These are phyloP conservation scores for Phyllosticta ampelicida DNA, from an alignment of 2,329 filamentous ascomycete genomes.

Conservation along the genomic window DNA sequence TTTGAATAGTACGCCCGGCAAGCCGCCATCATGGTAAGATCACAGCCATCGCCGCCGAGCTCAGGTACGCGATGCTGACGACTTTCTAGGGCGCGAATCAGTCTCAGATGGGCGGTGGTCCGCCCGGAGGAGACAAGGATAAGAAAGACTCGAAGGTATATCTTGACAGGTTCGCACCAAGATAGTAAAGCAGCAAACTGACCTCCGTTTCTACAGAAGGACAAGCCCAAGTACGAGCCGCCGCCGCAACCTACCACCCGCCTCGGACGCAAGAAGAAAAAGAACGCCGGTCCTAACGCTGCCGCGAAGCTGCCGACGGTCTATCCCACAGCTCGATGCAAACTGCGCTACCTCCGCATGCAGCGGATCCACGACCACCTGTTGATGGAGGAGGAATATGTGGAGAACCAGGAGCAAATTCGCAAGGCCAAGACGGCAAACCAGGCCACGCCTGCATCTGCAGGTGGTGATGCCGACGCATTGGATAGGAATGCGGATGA, in stretches of 20 bases:
- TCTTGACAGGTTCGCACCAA: background rate
- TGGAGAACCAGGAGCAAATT: conserved; percentile 95
- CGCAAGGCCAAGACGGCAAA: conserved; percentile 78
- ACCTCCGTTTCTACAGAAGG: conserved; percentile 58
- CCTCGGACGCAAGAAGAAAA: conserved; percentile 98
- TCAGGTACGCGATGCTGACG: conserved; percentile 27
- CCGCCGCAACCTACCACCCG: conserved; percentile 93
- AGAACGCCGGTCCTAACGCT: conserved; percentile 81
- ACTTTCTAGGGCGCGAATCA: conserved; percentile 62
- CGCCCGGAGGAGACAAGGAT: conserved; percentile 64
- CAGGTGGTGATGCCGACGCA: conserved; percentile 59
- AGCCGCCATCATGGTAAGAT: conserved; percentile 8
- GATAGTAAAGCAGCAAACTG: conserved; percentile 4
- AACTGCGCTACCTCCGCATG: conserved; percentile 93
- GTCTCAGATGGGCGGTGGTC: conserved; percentile 71
- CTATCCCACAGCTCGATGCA: conserved; percentile 93
- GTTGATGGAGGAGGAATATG: conserved; percentile 93
- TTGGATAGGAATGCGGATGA: conserved; percentile 89
- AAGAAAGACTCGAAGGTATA: conserved; percentile 63
- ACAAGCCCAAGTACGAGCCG: conserved; percentile 99
- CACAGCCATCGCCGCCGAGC: conserved; percentile 5
- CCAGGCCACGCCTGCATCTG: conserved; percentile 47
- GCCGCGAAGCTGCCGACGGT: conserved; percentile 90
- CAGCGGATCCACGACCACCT: conserved; percentile 97
- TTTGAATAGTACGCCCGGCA: conserved; percentile 1